Conservation (phyloP, 352 stramenopile species). For the Phytopythium litorale region DNA sequence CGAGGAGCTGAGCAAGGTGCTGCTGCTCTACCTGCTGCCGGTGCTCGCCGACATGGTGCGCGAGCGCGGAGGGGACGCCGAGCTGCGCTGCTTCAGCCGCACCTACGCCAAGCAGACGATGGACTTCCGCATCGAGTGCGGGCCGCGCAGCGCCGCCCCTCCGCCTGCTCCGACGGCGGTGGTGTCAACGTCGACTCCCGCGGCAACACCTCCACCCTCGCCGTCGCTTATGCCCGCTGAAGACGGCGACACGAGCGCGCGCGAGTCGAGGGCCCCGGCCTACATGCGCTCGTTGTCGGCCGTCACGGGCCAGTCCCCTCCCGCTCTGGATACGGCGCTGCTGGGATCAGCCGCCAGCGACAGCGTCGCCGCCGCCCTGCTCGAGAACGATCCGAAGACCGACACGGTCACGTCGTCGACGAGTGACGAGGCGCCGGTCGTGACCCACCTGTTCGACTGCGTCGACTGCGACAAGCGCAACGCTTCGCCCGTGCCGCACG, state of each 20-base stretch:
- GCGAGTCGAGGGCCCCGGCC: conserved; percentile 8
- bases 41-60: conserved; percentile 32
- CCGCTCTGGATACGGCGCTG: not conserved
- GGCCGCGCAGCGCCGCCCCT: not conserved
- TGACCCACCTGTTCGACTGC: conserved; percentile 59
- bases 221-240: not conserved
- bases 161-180: not conserved
- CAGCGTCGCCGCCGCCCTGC: not conserved
- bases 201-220: not conserved
- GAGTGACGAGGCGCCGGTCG: conserved; percentile 14
- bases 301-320: not conserved
- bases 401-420: not conserved
- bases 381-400: not conserved
- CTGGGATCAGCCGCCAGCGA: not conserved
- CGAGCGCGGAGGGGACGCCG: conserved; percentile 7
- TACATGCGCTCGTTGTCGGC: conserved; percentile 14
- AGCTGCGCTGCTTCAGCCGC: conserved; percentile 49
- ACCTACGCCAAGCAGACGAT: conserved; percentile 58
- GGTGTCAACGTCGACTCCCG: not conserved
- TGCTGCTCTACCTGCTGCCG: conserved; percentile 53
- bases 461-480: conserved; percentile 47
- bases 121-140: conserved; percentile 50
- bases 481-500: conserved; percentile 32
- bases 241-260: conserved; percentile 1
- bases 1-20: conserved; percentile 48